Conservation (phyloP, 129 eudicot species). For the Smallanthus sonchifolius region DNA sequence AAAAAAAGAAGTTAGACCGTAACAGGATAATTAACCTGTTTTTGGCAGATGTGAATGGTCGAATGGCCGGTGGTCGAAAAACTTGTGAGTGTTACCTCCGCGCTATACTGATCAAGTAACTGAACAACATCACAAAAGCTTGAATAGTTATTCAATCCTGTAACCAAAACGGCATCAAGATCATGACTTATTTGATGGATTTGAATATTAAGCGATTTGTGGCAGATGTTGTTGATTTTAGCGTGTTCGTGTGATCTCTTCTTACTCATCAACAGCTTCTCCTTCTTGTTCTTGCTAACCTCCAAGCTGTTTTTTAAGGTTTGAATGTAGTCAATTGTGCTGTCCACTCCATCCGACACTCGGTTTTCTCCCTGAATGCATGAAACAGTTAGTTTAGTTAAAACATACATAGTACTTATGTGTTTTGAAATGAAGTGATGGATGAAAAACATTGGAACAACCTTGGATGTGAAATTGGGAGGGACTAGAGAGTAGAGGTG, state of each 20-base stretch:
- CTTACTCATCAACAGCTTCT: constrained; percentile 17
- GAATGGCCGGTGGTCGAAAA: constrained; percentile 38
- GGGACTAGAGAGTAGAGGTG: constrained; percentile 1
- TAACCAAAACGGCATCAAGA: constrained; percentile 36
- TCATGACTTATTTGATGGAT: constrained; percentile 43
- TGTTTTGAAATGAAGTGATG: no score
- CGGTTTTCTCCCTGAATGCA: constrained; percentile 32
- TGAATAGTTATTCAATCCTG: constrained; percentile 31
- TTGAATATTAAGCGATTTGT: constrained; percentile 25
- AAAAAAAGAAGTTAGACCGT: not conserved
- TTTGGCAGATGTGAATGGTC: constrained; percentile 35
- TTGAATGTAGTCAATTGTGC: constrained; percentile 58
- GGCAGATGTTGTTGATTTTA: not conserved
- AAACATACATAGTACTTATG: not conserved
- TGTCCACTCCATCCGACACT: constrained; percentile 58
- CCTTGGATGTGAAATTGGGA: not conserved
- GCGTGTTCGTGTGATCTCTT: constrained; percentile 21
- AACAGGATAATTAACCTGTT: constrained; percentile 30
- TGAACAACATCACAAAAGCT: constrained; percentile 33
- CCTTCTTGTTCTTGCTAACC: constrained; percentile 37
- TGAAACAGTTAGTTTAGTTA: not conserved
- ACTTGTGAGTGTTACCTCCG: constrained; percentile 42
- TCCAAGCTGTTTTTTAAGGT: constrained; percentile 39
- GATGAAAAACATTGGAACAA: not conserved
- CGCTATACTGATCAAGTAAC: constrained; percentile 29